Percentiles rank a stretch among this genome's conserved stretches.
phyloP scores from a whole-genome alignment of 495 filamentous ascomycete genomes.

The Tuber magnatum region DNA sequence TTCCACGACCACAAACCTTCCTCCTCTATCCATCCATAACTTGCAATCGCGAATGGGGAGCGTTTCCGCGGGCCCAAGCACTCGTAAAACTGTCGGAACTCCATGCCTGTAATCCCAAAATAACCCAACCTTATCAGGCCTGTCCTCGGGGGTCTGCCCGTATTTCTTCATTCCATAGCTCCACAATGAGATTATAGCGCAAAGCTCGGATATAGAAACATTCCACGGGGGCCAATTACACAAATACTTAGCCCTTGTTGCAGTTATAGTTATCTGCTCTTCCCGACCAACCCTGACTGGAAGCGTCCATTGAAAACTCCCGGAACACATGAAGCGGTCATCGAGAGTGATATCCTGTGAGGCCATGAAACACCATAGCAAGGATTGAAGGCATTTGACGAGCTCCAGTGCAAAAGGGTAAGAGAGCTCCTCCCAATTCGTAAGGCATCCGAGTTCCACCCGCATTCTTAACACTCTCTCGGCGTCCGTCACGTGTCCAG shows the following conservation, averaged over 20 bases:
- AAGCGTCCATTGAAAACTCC: not conserved
- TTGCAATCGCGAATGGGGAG: not conserved
- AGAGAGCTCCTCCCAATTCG: not conserved
- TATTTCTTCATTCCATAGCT: constrained; percentile 1
- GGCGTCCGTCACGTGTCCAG: not conserved
- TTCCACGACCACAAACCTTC: not conserved
- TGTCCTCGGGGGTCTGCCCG: constrained; percentile 3
- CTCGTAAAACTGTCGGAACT: not conserved
- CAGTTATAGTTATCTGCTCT: not conserved
- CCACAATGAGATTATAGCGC: constrained; percentile 19
- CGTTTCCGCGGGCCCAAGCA: not conserved
- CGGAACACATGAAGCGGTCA: not conserved
- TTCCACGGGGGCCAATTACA: constrained; percentile 9
- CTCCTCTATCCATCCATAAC: not conserved
- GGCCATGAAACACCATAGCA: not conserved
- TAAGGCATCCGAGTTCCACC: not conserved
- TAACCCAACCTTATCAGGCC: not conserved
- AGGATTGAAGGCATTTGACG: not conserved
- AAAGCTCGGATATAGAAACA: constrained; percentile 6
- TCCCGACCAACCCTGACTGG: not conserved
- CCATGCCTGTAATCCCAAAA: not conserved
- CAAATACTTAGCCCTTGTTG: not conserved
- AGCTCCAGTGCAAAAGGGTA: not conserved
- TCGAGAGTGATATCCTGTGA: constrained; percentile 3
- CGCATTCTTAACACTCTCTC: not conserved